Evolutionary conservation across 352 stramenopile species (phyloP), one percentile per base, ranked within the genome.

Genomic region (Aphanomyces euteiches): DNA sequence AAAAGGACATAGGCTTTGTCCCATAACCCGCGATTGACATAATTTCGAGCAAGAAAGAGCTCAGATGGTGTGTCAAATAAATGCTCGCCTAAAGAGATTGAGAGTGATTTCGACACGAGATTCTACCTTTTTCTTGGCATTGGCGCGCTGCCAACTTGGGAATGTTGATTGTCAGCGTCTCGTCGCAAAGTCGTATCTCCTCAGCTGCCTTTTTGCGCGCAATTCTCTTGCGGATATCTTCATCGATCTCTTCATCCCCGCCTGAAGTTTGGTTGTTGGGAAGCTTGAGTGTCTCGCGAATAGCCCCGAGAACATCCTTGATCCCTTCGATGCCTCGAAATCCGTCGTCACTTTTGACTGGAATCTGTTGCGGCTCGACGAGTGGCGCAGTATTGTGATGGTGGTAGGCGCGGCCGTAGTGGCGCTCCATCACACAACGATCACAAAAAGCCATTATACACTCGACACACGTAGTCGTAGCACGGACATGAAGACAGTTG

Each of bases 381-480:
- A 68, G 17, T 4, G 47, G n/a, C 8, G 15, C 47, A 5, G 60
- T 68, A 17, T 7, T 39, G 60, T 68, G 60, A 43, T 68, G 60
- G 28, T 36, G 60, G 2, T 15, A 5, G 38, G 38, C 28, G 4
- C 39, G 19, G 12, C 43, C 60, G 36, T 50, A 37, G 21, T 68
- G 60, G n/a, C 60, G 37, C 36, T 68, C 60, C n/a, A 41, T 61
- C 10, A 68, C 19, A 38, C 60, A 68, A 10, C 37, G 39, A 37
- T 68, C 60, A 21, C 60, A 68, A 37, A 50, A 68, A 4, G 60
- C 60, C 17, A 68, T n/a, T 8, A 8, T 61, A 34, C 60, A 68
- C 21, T 68, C 60, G 8, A n/a, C 13, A 21, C 60, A 68, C 19
- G 36, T 36, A 13, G 60, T 34, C 34, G 43, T 56, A 8, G 60